phyloP scores from a whole-genome alignment of 306 rosid genomes.

The Arachis stenosperma region DNA sequence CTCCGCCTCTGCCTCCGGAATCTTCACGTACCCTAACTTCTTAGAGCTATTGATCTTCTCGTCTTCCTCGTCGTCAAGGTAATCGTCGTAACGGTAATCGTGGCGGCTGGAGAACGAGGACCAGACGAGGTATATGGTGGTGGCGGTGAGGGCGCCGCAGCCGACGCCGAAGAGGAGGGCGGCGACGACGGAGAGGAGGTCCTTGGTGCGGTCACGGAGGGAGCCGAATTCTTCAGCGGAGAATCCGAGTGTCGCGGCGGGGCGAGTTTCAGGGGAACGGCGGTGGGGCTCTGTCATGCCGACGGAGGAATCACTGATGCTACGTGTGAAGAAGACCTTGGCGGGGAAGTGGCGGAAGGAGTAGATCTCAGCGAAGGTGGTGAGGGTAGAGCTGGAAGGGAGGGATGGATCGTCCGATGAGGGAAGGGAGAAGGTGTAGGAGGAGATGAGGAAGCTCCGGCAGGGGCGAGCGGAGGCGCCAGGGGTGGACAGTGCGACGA shows the following conservation, averaged over 20 bases:
- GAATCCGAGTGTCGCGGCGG: constrained; percentile 29
- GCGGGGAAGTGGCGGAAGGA: constrained; percentile 25
- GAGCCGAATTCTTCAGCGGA: constrained; percentile 61
- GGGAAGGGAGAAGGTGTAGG: constrained; percentile 55
- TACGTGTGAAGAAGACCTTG: constrained; percentile 15
- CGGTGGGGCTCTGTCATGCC: neutral
- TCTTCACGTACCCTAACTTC: constrained; percentile 67
- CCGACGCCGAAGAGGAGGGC: constrained; percentile 81
- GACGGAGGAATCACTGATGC: neutral
- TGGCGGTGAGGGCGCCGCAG: constrained; percentile 76
- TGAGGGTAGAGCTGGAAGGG: constrained; percentile 41
- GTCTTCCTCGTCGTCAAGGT: constrained; percentile 35
- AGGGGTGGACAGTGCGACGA: constrained; percentile 25
- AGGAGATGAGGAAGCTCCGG: constrained; percentile 54
- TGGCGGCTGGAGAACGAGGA: constrained; percentile 54
- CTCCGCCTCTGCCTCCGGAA: constrained; percentile 49
- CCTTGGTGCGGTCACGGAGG: constrained; percentile 76
- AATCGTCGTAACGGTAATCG: constrained; percentile 35
- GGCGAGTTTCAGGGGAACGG: neutral
- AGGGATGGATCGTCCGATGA: constrained; percentile 19
- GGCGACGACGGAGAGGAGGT: constrained; percentile 70
- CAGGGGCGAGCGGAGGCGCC: constrained; percentile 67
- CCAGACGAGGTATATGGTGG: constrained; percentile 72
- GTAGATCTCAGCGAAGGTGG: constrained; percentile 49
- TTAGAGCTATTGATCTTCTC: constrained; percentile 45